phyloP scores from a whole-genome alignment of 768 basidiomycete species.

The Xerocomellus dryophilus region DNA sequence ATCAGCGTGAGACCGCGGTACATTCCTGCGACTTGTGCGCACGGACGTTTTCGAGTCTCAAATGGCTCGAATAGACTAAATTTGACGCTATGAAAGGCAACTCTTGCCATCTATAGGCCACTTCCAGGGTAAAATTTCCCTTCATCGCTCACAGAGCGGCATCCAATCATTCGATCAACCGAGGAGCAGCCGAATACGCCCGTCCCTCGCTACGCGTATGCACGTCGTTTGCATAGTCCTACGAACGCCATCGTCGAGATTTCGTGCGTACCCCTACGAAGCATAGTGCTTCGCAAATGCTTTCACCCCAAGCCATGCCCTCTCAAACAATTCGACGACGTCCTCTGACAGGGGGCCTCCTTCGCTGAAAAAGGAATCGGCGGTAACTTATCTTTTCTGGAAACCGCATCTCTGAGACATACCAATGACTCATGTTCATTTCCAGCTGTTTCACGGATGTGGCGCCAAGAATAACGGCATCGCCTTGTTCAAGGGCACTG shows the following conservation, averaged over 20 bases:
- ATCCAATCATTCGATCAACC: neutral
- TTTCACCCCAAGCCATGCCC: slow-evolving; percentile 8
- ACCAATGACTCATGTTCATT: slow-evolving; percentile 14
- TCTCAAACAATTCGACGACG: slow-evolving; percentile 9
- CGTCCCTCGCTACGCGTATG: neutral
- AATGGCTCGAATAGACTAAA: too few species aligned
- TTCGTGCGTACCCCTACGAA: neutral
- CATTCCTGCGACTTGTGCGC: too few species aligned
- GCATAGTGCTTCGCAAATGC: slow-evolving; percentile 10
- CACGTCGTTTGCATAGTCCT: too few species aligned
- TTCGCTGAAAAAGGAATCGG: slow-evolving; percentile 18
- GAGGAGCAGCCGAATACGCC: neutral
- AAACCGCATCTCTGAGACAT: slow-evolving; percentile 5
- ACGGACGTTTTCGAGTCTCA: too few species aligned
- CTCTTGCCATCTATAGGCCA: too few species aligned
- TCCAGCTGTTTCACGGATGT: slow-evolving; percentile 36
- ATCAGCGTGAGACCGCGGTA: too few species aligned
- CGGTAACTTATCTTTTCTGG: neutral
- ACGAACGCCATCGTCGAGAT: neutral
- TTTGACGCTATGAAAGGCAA: too few species aligned
- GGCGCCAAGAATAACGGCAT: slow-evolving; percentile 40
- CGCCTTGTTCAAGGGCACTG: slow-evolving; percentile 15
- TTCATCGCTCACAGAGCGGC: too few species aligned
- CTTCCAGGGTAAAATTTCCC: too few species aligned
- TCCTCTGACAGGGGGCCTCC: slow-evolving; percentile 14